These are phyloP conservation scores for Astrothelium subdiscretum DNA, from an alignment of 495 filamentous ascomycete species.

Conservation along the genomic window DNA sequence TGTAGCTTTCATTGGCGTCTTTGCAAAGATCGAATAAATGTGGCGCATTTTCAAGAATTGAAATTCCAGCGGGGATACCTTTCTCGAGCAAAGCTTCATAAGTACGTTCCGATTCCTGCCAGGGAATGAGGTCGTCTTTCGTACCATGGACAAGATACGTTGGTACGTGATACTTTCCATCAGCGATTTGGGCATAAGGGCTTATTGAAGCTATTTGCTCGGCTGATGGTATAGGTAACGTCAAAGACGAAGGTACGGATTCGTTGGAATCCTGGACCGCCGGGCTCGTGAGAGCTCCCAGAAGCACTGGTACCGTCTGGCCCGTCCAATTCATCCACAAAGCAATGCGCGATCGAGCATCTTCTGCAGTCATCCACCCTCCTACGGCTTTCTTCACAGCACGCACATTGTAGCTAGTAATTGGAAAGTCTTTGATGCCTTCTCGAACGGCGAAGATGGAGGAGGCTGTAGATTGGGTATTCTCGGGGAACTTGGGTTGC, in stretches of 20 bases:
- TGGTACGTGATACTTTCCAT: background rate
- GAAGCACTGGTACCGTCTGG: background rate
- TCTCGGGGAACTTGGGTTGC: background rate
- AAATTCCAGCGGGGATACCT: too few relatives aligned
- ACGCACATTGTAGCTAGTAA: background rate
- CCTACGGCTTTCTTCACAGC: background rate
- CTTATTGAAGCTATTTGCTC: background rate
- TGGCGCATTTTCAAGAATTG: too few relatives aligned
- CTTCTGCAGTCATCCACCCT: background rate
- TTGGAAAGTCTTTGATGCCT: background rate
- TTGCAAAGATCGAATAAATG: too few relatives aligned
- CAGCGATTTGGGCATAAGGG: background rate
- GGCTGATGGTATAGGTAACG: too few relatives aligned
- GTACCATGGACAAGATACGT: background rate
- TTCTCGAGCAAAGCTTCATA: background rate
- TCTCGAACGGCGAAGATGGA: too few relatives aligned
- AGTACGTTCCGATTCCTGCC: background rate
- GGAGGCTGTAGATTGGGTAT: too few relatives aligned
- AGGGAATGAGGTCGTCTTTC: background rate
- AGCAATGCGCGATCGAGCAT: background rate
- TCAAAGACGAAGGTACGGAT: too few relatives aligned
- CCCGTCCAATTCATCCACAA: background rate
- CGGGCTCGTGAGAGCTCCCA: too few relatives aligned
- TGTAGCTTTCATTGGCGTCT: too few relatives aligned
- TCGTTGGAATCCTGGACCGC: too few relatives aligned